A percentile compares a stretch with the other conserved stretches of the same genome.
Evolutionary conservation across 2,329 filamentous ascomycete genomes (phyloP).

Genomic region (Colletotrichum kahawae): DNA sequence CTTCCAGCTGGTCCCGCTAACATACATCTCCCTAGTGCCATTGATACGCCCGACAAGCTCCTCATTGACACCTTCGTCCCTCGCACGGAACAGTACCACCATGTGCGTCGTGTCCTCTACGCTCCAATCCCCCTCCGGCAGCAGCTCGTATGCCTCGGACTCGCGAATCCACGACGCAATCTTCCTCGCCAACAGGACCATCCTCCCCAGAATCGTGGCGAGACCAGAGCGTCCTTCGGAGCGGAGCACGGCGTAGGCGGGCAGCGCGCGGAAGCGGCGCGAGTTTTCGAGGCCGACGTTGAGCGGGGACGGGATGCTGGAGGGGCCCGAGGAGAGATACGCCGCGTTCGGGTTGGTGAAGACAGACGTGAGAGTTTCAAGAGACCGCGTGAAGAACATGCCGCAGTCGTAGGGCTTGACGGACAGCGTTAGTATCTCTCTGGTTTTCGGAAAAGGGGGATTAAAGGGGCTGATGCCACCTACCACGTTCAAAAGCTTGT

Average conservation of each 20-base stretch:
- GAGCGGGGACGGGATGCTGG: constrained; percentile 74
- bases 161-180: constrained; percentile 69
- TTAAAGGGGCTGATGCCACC: constrained; percentile 30
- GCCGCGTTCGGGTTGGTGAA: constrained; percentile 87
- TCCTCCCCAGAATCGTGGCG: constrained; percentile 70
- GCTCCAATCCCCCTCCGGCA: constrained; percentile 54
- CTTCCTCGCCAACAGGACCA: constrained; percentile 72
- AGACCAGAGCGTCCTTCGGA: constrained; percentile 77
- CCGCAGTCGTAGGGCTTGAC: constrained; percentile 84
- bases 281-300: constrained; percentile 93
- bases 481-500: constrained; percentile 91
- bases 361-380: constrained; percentile 61
- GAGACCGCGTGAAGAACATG: constrained; percentile 80
- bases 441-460: not conserved
- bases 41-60: constrained; percentile 77
- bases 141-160: constrained; percentile 67
- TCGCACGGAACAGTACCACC: constrained; percentile 75
- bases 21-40: constrained; percentile 74
- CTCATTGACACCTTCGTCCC: constrained; percentile 65
- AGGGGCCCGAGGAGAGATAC: constrained; percentile 63
- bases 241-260: constrained; percentile 80
- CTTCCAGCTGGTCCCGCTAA: constrained; percentile 81
- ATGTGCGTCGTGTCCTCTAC: constrained; percentile 62
- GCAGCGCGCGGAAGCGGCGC: constrained; percentile 87
- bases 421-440: not conserved